phyloP scores from a whole-genome alignment of 1,284 basidiomycete species.

The Sporisorium reilianum region DNA sequence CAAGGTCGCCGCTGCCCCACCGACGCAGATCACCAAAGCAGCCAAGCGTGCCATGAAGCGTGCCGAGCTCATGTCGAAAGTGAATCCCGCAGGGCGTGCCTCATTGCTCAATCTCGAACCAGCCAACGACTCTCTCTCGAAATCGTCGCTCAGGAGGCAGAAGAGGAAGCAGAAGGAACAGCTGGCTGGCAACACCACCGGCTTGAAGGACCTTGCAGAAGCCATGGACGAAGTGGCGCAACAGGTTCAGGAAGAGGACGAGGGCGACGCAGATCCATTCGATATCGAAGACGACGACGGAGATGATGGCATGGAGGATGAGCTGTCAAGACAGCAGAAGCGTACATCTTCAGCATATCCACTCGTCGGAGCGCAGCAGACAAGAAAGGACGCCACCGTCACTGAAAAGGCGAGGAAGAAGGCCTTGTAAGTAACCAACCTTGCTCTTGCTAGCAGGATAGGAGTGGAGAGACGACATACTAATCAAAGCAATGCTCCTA shows the following conservation, averaged over 20 bases:
- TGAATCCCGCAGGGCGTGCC: slow-evolving; percentile 15
- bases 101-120: slow-evolving; percentile 38
- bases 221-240: slow-evolving; percentile 47
- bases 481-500: neutral
- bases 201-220: slow-evolving; percentile 55
- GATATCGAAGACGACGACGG: slow-evolving; percentile 28
- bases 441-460: no score
- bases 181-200: slow-evolving; percentile 56
- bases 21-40: slow-evolving; percentile 51
- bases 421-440: slow-evolving; percentile 52
- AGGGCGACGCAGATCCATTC: slow-evolving; percentile 19
- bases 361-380: slow-evolving; percentile 24
- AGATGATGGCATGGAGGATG: slow-evolving; percentile 22
- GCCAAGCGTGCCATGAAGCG: slow-evolving; percentile 56
- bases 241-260: slow-evolving; percentile 24
- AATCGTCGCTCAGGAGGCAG: slow-evolving; percentile 54
- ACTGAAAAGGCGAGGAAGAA: slow-evolving; percentile 56
- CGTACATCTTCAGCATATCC: slow-evolving; percentile 17
- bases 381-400: slow-evolving; percentile 43
- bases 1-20: slow-evolving; percentile 23
- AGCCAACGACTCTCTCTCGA: slow-evolving; percentile 34
- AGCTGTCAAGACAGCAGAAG: slow-evolving; percentile 8
- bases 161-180: slow-evolving; percentile 61
- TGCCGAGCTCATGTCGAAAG: slow-evolving; percentile 50
- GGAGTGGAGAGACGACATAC: neutral